These are phyloP conservation scores for Zychaea mexicana DNA, from an alignment of 371 early-diverging fungal species.

Conservation along the genomic window DNA sequence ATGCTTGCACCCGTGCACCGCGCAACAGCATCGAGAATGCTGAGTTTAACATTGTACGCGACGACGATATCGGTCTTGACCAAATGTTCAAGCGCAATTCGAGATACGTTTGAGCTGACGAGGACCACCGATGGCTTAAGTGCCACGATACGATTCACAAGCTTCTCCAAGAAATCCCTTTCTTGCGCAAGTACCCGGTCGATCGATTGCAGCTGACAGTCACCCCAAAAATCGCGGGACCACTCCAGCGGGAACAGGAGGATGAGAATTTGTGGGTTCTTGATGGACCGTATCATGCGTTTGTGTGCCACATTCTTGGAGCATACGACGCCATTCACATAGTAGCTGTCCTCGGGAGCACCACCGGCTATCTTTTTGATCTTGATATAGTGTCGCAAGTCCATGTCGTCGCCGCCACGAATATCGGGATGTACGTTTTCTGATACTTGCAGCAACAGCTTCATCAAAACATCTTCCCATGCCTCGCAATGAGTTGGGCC, in stretches of 20 bases:
- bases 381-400: constrained; percentile 89
- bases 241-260: constrained; percentile 89
- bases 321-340: constrained; percentile 86
- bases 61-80: constrained; percentile 79
- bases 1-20: constrained; percentile 87
- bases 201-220: constrained; percentile 79
- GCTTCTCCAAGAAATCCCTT: constrained; percentile 75
- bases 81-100: constrained; percentile 86
- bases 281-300: constrained; percentile 72
- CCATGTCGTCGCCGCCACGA: constrained; percentile 80
- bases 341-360: constrained; percentile 74
- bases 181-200: constrained; percentile 85
- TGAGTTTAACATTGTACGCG: constrained; percentile 83
- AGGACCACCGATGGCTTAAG: constrained; percentile 84
- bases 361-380: constrained; percentile 97
- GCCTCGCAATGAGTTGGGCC: constrained; percentile 27
- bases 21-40: constrained; percentile 82
- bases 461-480: constrained; percentile 82
- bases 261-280: constrained; percentile 81
- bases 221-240: constrained; percentile 71
- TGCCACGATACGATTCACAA: constrained; percentile 80
- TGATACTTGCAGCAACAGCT: constrained; percentile 71
- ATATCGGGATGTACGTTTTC: constrained; percentile 73
- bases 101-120: constrained; percentile 80
- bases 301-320: constrained; percentile 92